phyloP scores from a whole-genome alignment of 1,284 basidiomycete genomes.

The Cutaneotrichosporon spelunceum region DNA sequence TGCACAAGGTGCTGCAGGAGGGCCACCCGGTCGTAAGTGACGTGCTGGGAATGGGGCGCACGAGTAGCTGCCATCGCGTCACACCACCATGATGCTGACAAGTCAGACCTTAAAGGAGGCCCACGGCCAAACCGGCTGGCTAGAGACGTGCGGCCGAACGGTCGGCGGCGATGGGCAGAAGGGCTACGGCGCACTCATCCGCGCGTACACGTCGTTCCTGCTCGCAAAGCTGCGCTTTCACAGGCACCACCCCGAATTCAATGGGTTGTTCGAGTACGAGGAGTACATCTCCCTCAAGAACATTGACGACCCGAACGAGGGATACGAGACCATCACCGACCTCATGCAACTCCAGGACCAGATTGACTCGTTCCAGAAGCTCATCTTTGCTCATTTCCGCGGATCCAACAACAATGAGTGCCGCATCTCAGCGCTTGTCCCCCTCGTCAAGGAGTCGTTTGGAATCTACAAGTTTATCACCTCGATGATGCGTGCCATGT shows the following conservation, averaged over 20 bases:
- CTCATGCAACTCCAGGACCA: conserved; percentile 94
- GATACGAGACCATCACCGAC: conserved; percentile 93
- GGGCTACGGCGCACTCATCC: conserved; percentile 86
- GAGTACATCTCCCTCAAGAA: conserved; percentile 94
- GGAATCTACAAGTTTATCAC: conserved; percentile 97
- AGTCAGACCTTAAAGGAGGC: conserved; percentile 85
- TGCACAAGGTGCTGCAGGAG: conserved; percentile 93
- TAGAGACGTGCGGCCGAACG: conserved; percentile 89
- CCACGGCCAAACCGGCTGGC: conserved; percentile 91
- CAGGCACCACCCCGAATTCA: conserved; percentile 87
- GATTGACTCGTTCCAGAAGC: conserved; percentile 94
- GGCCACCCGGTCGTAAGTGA: conserved; percentile 80
- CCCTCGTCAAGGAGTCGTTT: conserved; percentile 94
- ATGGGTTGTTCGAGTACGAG: conserved; percentile 93
- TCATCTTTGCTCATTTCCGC: conserved; percentile 88
- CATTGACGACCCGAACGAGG: conserved; percentile 96
- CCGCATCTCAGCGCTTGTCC: conserved; percentile 86
- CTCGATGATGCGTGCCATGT: conserved; percentile 93
- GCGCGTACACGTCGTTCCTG: conserved; percentile 89
- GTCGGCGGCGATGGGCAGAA: conserved; percentile 72
- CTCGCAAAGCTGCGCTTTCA: conserved; percentile 94
- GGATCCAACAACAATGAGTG: conserved; percentile 91
- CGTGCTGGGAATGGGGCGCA: not conserved
- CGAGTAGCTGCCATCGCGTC: not conserved
- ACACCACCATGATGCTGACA: conserved; percentile 14